phyloP scores from a whole-genome alignment of 345 rosid genomes.

The Kandelia obovata region DNA sequence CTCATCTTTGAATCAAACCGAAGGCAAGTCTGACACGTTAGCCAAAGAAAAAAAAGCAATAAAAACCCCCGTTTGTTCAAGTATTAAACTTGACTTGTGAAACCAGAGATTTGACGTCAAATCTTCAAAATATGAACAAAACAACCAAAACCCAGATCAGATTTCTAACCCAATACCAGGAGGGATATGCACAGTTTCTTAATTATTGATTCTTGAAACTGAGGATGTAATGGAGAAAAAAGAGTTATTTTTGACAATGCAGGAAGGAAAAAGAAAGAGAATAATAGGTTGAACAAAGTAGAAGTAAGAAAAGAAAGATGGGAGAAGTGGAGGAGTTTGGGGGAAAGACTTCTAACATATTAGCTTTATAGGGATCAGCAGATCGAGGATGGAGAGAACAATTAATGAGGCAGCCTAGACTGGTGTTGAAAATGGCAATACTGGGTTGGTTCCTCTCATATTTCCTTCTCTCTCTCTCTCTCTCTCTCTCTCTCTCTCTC shows the following conservation, averaged over 20 bases:
- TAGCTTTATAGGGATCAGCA: background rate
- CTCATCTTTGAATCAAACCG: background rate
- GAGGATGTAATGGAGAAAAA: background rate
- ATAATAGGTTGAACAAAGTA: slow-evolving; percentile 8
- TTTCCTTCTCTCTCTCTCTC: background rate
- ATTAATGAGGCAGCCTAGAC: background rate
- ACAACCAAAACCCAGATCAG: slow-evolving; percentile 1
- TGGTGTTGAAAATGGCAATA: background rate
- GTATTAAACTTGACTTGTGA: background rate
- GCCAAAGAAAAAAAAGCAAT: background rate
- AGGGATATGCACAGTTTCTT: too few relatives aligned
- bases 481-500: too few relatives aligned
- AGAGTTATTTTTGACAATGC: background rate
- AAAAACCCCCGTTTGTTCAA: background rate
- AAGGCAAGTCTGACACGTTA: background rate
- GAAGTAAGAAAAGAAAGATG: background rate
- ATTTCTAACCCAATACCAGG: background rate
- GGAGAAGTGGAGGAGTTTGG: background rate
- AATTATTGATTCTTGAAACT: too few relatives aligned
- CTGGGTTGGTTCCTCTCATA: background rate
- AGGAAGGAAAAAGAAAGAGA: background rate
- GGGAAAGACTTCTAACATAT: background rate
- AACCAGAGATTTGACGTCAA: background rate
- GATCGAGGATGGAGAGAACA: background rate
- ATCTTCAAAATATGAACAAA: background rate